Base-by-base conservation (phyloP, 169 alveolate species). In the Eimeria brunetti region DNA sequence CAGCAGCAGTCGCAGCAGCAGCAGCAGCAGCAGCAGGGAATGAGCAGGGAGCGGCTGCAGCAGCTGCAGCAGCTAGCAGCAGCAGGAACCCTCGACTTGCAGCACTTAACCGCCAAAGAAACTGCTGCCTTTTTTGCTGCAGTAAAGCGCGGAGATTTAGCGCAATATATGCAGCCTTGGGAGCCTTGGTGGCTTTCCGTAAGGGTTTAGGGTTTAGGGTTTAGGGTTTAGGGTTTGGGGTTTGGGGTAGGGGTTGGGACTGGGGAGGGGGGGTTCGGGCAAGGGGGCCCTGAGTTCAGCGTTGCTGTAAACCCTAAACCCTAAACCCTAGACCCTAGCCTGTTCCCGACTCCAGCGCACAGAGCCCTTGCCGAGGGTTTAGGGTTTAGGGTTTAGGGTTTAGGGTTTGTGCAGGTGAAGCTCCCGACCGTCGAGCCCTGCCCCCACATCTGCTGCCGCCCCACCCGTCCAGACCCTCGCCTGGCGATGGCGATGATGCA, bases 131-230 rank as follows among this genome's bases (percentile, higher is more conserved):
- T 89, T 41, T 62, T 67, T 30, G 5, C 60, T 64, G 94, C 94
- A 0, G 30, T 89, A 27, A 69, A 69, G 22, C 12, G 85, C 5
- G 94, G 94, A 16, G 89, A 27, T 7, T 86, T 89, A 36, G 78
- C 75, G 8, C 76, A 89, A 76, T 89, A 89, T 49, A 16, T 89
- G 36, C 60, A 89, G 56, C 76, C 86, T 36, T 89, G 94, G 94
- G 49, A 51, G 41, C 94, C 94, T 41, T 89, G 94, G 94, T 89
- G 94, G 94, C 88, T 44, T 5, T 44, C 62, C 4, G 94, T 89
- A 53, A 60, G 75, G 56, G 85, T 75, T 44, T 75, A 36, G 85
- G 85, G 85, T 75, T 75, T 69, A 69, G 78, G 78, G 78, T 69
- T 69, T 69, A 14, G 78, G 78, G 78, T 69, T 69, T 69, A 69